These are phyloP conservation scores for Pichia manshurica DNA, from an alignment of 805 yeast genomes.

Conservation along the genomic window DNA sequence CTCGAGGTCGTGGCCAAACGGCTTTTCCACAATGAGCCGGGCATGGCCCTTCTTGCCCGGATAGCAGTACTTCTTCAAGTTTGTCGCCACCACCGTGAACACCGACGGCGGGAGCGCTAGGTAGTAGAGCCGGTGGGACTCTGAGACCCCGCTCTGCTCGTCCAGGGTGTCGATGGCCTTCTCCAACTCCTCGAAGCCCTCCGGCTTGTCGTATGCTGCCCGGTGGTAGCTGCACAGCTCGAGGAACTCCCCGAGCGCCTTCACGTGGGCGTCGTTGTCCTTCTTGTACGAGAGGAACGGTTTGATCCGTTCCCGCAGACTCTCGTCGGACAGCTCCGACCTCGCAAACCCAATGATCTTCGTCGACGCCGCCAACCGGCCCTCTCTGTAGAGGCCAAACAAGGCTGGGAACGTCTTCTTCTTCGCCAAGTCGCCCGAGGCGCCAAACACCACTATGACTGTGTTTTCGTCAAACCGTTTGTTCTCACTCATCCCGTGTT, in stretches of 20 bases:
- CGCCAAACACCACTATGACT: constrained; percentile 81
- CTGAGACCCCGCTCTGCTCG: constrained; percentile 34
- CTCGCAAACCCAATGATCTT: constrained; percentile 91
- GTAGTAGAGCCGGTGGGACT: constrained; percentile 80
- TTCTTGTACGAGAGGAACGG: constrained; percentile 46
- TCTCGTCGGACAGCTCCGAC: constrained; percentile 61
- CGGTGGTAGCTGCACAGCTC: constrained; percentile 58
- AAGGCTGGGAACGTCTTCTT: constrained; percentile 91
- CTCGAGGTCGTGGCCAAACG: constrained; percentile 89
- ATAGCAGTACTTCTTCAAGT: constrained; percentile 65
- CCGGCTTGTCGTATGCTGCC: constrained; percentile 76
- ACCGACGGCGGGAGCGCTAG: constrained; percentile 94
- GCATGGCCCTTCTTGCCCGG: constrained; percentile 59
- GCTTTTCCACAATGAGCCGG: constrained; percentile 90
- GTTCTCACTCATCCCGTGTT: constrained; percentile 4
- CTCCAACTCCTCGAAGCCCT: constrained; percentile 61
- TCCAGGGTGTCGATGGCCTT: constrained; percentile 57
- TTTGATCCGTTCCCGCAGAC: constrained; percentile 60
- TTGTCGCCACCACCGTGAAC: constrained; percentile 70
- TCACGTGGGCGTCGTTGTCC: constrained; percentile 30
- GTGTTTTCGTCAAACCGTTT: constrained; percentile 57
- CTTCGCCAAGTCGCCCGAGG: constrained; percentile 92
- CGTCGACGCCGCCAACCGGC: constrained; percentile 62
- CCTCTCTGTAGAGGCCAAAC: constrained; percentile 71
- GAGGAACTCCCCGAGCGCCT: constrained; percentile 54